phyloP scores from a whole-genome alignment of 768 basidiomycete genomes.

The Suillus alpinus region DNA sequence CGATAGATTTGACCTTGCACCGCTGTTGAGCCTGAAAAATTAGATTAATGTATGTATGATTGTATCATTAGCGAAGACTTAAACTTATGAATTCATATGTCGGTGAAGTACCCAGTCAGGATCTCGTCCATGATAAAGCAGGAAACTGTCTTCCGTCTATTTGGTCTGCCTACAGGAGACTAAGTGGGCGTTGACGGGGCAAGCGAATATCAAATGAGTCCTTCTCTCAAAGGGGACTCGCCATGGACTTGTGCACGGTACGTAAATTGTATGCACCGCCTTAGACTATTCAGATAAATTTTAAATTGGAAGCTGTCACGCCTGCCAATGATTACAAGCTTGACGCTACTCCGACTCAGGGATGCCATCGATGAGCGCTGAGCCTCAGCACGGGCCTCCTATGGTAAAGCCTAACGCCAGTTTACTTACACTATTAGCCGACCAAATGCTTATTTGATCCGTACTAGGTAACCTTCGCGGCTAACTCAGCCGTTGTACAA shows the following conservation, averaged over 20 bases:
- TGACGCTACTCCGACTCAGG: not conserved
- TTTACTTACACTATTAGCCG: not conserved
- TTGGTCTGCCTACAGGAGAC: too few species aligned
- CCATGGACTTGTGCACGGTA: not conserved
- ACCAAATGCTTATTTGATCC: not conserved
- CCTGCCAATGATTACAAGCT: not conserved
- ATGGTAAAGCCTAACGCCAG: not conserved
- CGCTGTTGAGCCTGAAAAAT: not conserved
- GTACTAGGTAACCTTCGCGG: not conserved
- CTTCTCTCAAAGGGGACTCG: not conserved
- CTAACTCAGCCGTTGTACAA: not conserved
- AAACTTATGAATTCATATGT: not conserved
- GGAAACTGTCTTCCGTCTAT: not conserved
- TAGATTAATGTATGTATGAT: not conserved
- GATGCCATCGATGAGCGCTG: not conserved
- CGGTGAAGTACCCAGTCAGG: not conserved
- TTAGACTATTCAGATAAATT: not conserved
- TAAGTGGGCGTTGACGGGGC: too few species aligned
- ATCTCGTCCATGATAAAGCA: not conserved
- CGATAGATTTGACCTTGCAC: not conserved
- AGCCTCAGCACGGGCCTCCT: not conserved
- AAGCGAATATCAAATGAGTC: not conserved
- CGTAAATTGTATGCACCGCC: not conserved
- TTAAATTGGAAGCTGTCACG: not conserved
- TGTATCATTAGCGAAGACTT: not conserved